A percentile compares a stretch with the other conserved stretches of the same genome.
Conservation (phyloP, 768 basidiomycete species). For the Phlebiopsis flavidoalba region DNA sequence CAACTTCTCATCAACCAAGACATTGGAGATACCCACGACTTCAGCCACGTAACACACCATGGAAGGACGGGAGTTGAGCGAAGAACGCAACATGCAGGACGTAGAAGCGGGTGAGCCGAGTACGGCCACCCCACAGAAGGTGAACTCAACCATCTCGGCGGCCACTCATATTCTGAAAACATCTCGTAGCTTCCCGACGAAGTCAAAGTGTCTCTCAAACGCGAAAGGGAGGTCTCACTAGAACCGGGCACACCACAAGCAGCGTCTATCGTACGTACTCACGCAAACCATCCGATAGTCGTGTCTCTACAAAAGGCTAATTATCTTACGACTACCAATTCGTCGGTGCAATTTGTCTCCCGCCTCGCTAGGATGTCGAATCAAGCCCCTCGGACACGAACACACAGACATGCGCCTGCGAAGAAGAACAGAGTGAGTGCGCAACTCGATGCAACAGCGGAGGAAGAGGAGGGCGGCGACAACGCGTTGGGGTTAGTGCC, state of each 20-base stretch:
- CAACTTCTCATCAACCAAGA: not conserved
- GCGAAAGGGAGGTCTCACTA: constrained; percentile 73
- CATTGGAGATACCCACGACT: not conserved
- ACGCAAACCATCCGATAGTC: constrained; percentile 5
- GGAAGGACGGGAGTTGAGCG: not conserved
- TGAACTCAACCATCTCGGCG: not conserved
- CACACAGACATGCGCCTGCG: constrained; percentile 55
- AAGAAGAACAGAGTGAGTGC: constrained; percentile 64
- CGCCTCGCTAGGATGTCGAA: constrained; percentile 19
- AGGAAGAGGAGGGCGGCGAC: constrained; percentile 53
- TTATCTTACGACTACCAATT: not conserved
- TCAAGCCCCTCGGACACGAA: constrained; percentile 35
- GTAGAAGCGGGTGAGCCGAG: not conserved
- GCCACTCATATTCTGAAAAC: not conserved
- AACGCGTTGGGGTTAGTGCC: constrained; percentile 10
- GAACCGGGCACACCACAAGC: constrained; percentile 49
- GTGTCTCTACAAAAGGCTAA: not conserved
- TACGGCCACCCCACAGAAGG: constrained; percentile 5
- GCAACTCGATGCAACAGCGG: constrained; percentile 45
- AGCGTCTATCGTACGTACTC: constrained; percentile 26
- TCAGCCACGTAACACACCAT: not conserved
- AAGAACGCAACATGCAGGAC: not conserved
- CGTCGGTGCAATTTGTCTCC: constrained; percentile 3
- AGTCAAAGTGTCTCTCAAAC: constrained; percentile 56
- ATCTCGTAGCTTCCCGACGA: constrained; percentile 18